phyloP scores from a whole-genome alignment of 768 basidiomycete genomes.

The Calocybe gangraenosa region DNA sequence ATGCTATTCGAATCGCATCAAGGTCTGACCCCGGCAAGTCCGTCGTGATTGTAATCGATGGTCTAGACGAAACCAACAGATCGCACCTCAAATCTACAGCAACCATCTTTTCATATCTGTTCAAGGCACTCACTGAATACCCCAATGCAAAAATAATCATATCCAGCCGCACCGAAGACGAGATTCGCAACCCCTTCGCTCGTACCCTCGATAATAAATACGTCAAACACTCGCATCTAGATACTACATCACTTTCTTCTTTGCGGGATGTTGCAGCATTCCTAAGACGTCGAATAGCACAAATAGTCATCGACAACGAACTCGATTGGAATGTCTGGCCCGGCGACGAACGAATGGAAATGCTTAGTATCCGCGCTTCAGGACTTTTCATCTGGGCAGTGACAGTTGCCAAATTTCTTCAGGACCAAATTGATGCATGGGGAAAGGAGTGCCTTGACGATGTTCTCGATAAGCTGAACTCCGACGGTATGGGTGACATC shows the following conservation, averaged over 20 bases:
- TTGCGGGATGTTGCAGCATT: conserved; percentile 10
- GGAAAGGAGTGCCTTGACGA: conserved; percentile 11
- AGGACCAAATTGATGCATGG: conserved; percentile 2
- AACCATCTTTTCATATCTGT: conserved; percentile 11
- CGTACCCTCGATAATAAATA: not conserved
- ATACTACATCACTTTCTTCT: conserved; percentile 3
- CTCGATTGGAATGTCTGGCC: conserved; percentile 11
- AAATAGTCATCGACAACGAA: conserved; percentile 7
- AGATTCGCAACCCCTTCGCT: conserved; percentile 10
- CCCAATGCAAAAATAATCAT: conserved; percentile 14
- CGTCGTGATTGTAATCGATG: conserved; percentile 17
- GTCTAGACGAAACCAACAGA: conserved; percentile 15
- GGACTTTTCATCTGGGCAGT: conserved; percentile 18
- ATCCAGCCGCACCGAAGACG: conserved; percentile 12
- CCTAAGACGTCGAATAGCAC: conserved; percentile 1
- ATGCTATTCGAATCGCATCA: conserved; percentile 9
- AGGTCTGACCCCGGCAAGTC: conserved; percentile 2
- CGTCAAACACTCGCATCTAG: conserved; percentile 14
- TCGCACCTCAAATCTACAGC: conserved; percentile 7
- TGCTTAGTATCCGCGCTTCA: conserved; percentile 5
- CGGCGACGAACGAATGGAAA: conserved; percentile 8
- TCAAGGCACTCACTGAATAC: not conserved
- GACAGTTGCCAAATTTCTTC: conserved; percentile 4
- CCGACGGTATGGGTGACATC: conserved; percentile 5
- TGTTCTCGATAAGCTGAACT: conserved; percentile 8